Evolutionary conservation across 2,329 filamentous ascomycete genomes (phyloP).

Genomic region (Camptophora hylomeconis): DNA sequence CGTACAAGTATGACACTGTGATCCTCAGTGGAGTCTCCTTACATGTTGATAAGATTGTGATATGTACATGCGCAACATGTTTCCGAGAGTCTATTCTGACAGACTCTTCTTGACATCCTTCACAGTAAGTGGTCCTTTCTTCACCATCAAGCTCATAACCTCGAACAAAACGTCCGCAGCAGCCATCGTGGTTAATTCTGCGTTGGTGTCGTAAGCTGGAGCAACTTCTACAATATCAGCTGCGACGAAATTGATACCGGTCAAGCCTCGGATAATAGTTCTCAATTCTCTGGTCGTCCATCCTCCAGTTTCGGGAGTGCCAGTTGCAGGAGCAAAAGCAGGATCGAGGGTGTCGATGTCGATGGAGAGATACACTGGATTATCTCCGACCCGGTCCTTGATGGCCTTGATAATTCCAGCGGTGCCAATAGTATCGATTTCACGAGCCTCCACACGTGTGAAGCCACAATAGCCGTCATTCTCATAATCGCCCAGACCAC

Average conservation of each 20-base stretch:
- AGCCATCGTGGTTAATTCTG: conserved; percentile 42
- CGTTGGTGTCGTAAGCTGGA: conserved; percentile 48
- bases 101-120: conserved; percentile 6
- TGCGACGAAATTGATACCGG: conserved; percentile 43
- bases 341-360: conserved; percentile 86
- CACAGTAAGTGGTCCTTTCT: conserved; percentile 54
- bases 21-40: too few species aligned
- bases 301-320: conserved; percentile 48
- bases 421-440: conserved; percentile 55
- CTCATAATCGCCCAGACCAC: conserved; percentile 66
- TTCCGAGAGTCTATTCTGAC: too few species aligned
- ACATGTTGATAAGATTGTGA: too few species aligned
- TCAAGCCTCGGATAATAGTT: conserved; percentile 46
- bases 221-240: conserved; percentile 51
- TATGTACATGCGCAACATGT: too few species aligned
- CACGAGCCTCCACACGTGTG: conserved; percentile 63
- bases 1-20: too few species aligned
- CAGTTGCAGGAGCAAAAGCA: conserved; percentile 46
- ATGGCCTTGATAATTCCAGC: conserved; percentile 71
- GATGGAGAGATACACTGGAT: conserved; percentile 68
- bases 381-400: conserved; percentile 55
- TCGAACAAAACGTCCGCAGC: conserved; percentile 55
- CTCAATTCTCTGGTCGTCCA: conserved; percentile 48
- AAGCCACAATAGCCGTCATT: conserved; percentile 79
- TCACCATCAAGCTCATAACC: conserved; percentile 71